Evolutionary conservation across 208 protist genomes (phyloP), one percentile per base, ranked within the genome.

Genomic region (Wallacemonas rigidus): DNA sequence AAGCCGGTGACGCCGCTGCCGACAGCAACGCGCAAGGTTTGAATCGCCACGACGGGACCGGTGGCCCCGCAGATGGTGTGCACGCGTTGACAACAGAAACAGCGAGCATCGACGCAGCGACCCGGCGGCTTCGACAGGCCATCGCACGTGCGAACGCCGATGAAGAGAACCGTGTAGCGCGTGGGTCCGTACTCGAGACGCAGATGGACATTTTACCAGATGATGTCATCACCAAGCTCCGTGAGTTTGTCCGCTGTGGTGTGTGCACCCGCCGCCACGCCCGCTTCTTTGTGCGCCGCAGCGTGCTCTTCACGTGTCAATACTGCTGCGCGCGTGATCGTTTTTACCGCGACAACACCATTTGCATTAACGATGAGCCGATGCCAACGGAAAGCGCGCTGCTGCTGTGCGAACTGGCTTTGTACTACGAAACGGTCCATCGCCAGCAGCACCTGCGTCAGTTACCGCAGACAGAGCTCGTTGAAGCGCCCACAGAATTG

Each of bases 291-390:
- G 73, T 86, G 44, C 83, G 79, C 15, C 51, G 75, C 15, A 91
- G 76, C 45, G 80, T 90, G 6, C 71, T 89, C 51, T 95, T 95
- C 78, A 69, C 93, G 26, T 95, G 90, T 39, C 78, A 87, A 48
- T 93, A 90, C 57, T 95, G 90, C 80, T 90, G 82, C 51, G 81
- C 88, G 38, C 81, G 84, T 11, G 90, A 95, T 53, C 86, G 86
- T 38, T 93, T 84, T 68, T 95, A 95, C 74, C 85, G 90, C 67
- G 86, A 91, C n/a, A 78, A 91, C 43, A 82, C 82, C 1, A 55
- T 93, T 9, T 95, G 90, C 80, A 87, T 95, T 70, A 95, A 95
- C 76, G 88, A 95, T 53, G 90, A 95, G 64, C 72, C 69, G 47
- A 89, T 93, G 72, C 78, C 79, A 36, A 48, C 69, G 56, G 72